These are phyloP conservation scores for Kodamaea hsintzibuensis DNA, from an alignment of 805 yeast species.

Conservation along the genomic window DNA sequence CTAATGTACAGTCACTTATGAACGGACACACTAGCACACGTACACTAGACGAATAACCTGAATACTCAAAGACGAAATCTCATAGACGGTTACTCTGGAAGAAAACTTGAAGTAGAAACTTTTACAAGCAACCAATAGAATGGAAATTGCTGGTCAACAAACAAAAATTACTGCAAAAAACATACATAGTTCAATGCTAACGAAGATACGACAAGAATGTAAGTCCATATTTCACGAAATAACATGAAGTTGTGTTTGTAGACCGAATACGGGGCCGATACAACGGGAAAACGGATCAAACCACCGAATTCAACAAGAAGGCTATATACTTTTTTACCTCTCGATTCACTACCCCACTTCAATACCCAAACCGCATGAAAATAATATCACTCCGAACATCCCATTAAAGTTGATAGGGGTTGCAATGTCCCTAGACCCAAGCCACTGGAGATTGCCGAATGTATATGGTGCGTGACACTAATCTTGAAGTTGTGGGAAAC, in stretches of 20 bases:
- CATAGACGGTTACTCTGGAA: not conserved
- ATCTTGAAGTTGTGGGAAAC: too few relatives aligned
- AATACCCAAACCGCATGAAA: not conserved
- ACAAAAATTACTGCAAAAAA: not conserved
- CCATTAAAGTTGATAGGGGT: not conserved
- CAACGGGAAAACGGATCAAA: not conserved
- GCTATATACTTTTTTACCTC: too few relatives aligned
- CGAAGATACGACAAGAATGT: not conserved
- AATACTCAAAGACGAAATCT: not conserved
- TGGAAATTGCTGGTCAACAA: not conserved
- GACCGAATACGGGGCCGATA: not conserved
- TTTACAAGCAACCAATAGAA: too few relatives aligned
- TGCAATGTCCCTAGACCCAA: not conserved
- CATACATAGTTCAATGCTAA: not conserved
- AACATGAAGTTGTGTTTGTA: not conserved
- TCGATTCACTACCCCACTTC: not conserved
- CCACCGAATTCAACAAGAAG: too few relatives aligned
- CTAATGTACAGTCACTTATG: not conserved
- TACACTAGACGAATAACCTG: not conserved
- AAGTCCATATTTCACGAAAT: too few relatives aligned
- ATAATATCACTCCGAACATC: not conserved
- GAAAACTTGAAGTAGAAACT: not conserved
- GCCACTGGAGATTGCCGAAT: not conserved
- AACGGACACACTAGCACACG: not conserved
- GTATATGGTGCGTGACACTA: not conserved